Evolutionary conservation across 495 filamentous ascomycete genomes (phyloP).

Genomic region (Amphirosellinia nigrospora): DNA sequence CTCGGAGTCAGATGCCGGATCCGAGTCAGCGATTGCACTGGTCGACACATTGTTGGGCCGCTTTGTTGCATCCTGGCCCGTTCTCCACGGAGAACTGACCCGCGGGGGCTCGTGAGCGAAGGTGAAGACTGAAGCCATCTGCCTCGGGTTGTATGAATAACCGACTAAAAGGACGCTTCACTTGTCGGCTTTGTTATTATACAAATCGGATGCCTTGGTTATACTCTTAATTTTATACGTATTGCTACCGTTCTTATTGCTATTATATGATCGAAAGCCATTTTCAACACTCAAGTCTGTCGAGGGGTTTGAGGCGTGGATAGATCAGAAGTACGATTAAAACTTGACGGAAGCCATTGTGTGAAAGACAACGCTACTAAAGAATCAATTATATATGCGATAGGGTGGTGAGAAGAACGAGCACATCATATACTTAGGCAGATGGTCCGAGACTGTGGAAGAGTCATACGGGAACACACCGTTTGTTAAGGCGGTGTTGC

Average conservation of each 20-base stretch:
- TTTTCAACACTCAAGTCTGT: slow-evolving; percentile 49
- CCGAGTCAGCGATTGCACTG: slow-evolving; percentile 46
- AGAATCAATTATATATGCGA: neutral
- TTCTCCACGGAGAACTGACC: slow-evolving; percentile 89
- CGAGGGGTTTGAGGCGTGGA: neutral
- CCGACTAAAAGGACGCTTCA: neutral
- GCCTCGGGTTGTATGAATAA: slow-evolving; percentile 3
- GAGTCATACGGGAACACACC: slow-evolving; percentile 10
- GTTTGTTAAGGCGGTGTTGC: slow-evolving; percentile 8
- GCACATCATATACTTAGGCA: neutral
- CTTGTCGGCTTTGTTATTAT: neutral
- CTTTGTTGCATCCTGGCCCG: slow-evolving; percentile 48
- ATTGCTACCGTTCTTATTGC: slow-evolving; percentile 29
- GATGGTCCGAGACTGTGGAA: slow-evolving; percentile 4
- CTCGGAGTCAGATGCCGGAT: slow-evolving; percentile 69
- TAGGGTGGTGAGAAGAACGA: slow-evolving; percentile 1
- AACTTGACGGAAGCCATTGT: slow-evolving; percentile 30
- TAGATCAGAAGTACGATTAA: slow-evolving; percentile 9
- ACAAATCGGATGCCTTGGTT: slow-evolving; percentile 19
- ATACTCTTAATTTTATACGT: slow-evolving; percentile 23
- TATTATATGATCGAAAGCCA: slow-evolving; percentile 38
- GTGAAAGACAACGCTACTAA: neutral
- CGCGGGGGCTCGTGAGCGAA: slow-evolving; percentile 87
- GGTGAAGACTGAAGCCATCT: slow-evolving; percentile 97
- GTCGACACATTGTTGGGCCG: slow-evolving; percentile 37